These are phyloP conservation scores for Eucalyptus leucophloia DNA, from an alignment of 345 rosid species.

Conservation along the genomic window DNA sequence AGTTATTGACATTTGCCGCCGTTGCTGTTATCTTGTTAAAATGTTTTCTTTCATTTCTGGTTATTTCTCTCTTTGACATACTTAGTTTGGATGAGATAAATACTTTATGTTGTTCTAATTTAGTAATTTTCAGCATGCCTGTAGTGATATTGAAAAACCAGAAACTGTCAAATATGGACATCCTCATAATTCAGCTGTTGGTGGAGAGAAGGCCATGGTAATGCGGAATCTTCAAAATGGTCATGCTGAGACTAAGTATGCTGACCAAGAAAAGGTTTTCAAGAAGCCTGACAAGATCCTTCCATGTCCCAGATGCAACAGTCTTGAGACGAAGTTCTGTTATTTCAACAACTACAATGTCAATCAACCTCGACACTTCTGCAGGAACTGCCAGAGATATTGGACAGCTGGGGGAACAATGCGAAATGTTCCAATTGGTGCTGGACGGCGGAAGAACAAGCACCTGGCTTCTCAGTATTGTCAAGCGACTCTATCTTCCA, in stretches of 20 bases:
- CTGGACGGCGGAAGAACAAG: slow-evolving; percentile 68
- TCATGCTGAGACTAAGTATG: slow-evolving; percentile 6
- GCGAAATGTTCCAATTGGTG: slow-evolving; percentile 75
- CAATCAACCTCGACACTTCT: slow-evolving; percentile 76
- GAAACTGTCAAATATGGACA: not conserved
- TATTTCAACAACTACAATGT: slow-evolving; percentile 76
- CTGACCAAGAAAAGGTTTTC: slow-evolving; percentile 24
- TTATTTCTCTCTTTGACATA: not conserved
- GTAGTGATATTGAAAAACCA: not conserved
- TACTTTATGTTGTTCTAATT: not conserved
- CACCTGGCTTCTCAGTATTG: slow-evolving; percentile 55
- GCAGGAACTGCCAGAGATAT: slow-evolving; percentile 80
- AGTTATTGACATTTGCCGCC: not conserved
- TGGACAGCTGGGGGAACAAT: slow-evolving; percentile 87
- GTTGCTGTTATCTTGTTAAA: not conserved
- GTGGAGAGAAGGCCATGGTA: not conserved
- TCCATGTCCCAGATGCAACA: slow-evolving; percentile 72
- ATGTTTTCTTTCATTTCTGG: not conserved
- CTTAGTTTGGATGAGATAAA: not conserved
- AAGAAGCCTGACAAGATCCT: slow-evolving; percentile 69
- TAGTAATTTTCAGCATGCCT: not conserved
- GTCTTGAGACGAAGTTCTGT: slow-evolving; percentile 69
- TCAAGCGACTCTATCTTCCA: slow-evolving; percentile 37
- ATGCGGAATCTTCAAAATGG: slow-evolving; percentile 1
- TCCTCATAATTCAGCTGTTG: not conserved